Evolutionary conservation across 495 filamentous ascomycete genomes (phyloP).

Genomic region (Aspergillus leporis): DNA sequence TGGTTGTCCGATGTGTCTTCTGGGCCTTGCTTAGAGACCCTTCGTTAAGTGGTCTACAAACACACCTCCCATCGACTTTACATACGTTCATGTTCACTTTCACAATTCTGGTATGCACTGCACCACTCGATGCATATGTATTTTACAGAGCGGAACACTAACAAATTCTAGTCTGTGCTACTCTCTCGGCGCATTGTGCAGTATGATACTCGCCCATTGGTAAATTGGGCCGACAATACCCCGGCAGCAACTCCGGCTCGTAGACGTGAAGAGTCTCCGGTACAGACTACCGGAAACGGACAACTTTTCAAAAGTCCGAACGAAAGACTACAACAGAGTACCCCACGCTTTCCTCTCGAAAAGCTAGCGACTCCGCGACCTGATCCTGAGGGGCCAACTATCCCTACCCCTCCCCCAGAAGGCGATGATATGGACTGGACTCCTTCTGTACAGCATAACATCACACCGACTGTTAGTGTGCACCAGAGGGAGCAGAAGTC

Average conservation of each 20-base stretch:
- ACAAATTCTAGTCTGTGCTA: slow-evolving; percentile 32
- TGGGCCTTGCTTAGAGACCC: slow-evolving; percentile 52
- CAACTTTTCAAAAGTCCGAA: slow-evolving; percentile 21
- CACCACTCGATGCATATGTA: slow-evolving; percentile 1
- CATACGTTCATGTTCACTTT: slow-evolving; percentile 60
- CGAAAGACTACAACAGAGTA: slow-evolving; percentile 20
- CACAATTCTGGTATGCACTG: slow-evolving; percentile 53
- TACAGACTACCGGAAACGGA: slow-evolving; percentile 15
- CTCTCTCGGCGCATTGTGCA: slow-evolving; percentile 53
- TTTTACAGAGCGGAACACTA: slow-evolving; percentile 5
- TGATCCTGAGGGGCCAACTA: slow-evolving; percentile 26
- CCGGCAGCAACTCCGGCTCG: slow-evolving; percentile 35
- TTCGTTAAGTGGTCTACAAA: slow-evolving; percentile 42
- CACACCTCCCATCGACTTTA: slow-evolving; percentile 42
- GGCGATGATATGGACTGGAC: slow-evolving; percentile 80
- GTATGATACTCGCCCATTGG: slow-evolving; percentile 55
- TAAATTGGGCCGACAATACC: slow-evolving; percentile 50
- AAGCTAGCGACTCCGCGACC: slow-evolving; percentile 36
- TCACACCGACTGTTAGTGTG: slow-evolving; percentile 41
- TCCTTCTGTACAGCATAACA: slow-evolving; percentile 56
- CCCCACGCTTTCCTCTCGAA: slow-evolving; percentile 42
- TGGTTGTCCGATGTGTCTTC: slow-evolving; percentile 57
- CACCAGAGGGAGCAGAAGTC: slow-evolving; percentile 31
- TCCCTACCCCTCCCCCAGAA: slow-evolving; percentile 42
- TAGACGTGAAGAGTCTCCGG: slow-evolving; percentile 28